phyloP scores from a whole-genome alignment of 2,329 filamentous ascomycete genomes.

The Colletotrichum sojae region DNA sequence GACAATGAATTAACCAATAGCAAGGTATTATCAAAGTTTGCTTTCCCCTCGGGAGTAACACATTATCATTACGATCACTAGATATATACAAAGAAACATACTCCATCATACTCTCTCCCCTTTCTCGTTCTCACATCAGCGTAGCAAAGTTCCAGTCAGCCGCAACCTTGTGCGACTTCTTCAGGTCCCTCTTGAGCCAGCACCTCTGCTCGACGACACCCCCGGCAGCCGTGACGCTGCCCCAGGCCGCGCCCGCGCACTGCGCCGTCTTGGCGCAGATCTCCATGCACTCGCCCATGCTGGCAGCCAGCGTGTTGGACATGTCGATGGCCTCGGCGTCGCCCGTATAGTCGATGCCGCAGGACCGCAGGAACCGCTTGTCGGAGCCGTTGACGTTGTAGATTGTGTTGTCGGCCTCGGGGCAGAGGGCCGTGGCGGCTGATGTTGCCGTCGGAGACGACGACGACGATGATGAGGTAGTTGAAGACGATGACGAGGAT shows the following conservation, averaged over 20 bases:
- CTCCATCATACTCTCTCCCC: background rate
- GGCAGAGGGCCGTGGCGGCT: constrained; percentile 53
- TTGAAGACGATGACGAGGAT: background rate
- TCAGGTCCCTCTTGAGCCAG: constrained; percentile 59
- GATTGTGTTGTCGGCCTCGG: constrained; percentile 59
- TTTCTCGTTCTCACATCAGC: constrained; percentile 42
- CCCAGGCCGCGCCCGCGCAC: constrained; percentile 62
- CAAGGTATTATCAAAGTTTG: too few relatives aligned
- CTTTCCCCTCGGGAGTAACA: background rate
- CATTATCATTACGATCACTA: constrained; percentile 20
- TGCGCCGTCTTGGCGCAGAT: constrained; percentile 56
- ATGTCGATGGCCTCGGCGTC: constrained; percentile 52
- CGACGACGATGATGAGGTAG: constrained; percentile 41
- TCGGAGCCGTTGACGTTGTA: constrained; percentile 57
- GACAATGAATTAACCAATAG: too few relatives aligned
- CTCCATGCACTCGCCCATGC: constrained; percentile 60
- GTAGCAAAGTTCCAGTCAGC: constrained; percentile 61
- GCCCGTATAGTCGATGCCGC: constrained; percentile 62
- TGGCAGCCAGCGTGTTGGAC: constrained; percentile 53
- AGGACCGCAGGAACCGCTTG: constrained; percentile 59
- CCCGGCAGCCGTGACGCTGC: constrained; percentile 56
- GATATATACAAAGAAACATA: constrained; percentile 8
- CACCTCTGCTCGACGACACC: constrained; percentile 55
- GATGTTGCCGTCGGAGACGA: constrained; percentile 45
- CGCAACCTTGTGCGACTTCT: constrained; percentile 48